Evolutionary conservation across 257 asterid species (phyloP), one percentile per base, ranked within the genome.

Genomic region (Capsicum chinense): DNA sequence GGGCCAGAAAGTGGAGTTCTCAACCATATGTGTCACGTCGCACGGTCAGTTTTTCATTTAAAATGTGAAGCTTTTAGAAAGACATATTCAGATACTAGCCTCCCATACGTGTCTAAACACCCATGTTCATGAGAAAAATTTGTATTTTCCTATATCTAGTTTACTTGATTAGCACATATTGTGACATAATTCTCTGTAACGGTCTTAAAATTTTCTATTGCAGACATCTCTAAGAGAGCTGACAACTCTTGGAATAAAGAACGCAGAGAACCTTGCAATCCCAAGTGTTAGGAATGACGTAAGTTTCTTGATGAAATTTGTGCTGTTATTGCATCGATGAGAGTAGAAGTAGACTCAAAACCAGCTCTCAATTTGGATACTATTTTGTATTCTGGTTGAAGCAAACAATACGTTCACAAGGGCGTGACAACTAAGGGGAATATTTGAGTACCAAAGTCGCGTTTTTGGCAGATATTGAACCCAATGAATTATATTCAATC

Each of bases 21-120:
- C 99, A 95, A 86, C 97, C 98, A 50, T 94, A 94, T 44, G 92
- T 93, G 79, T 96, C 99, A n/a, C 91, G 99, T 54, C 98, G 98
- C 57, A 91, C 97, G 90, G 99, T 96, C 87, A 91, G 96, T 90
- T 83, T 83, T 88, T 86, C 62, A 64, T 68, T 64, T 69, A 85
- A 76, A 71, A 56, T 83, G 26, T 74, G 85, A 48, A 68, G 74
- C 82, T 89, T 85, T 60, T 11, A 10, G 64, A 39, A 73, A 52
- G 54, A 68, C 44, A 85, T 84, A 64, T 42, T 69, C 70, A 47
- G 82, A 39, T 81, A 64, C 74, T 78, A 47, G 63, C 85, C 76
- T 42, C 56, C 39, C 60, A 39, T 76, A 56, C 57, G 58, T 35
- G 60, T 39, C 44, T 39, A 39, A 39, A 39, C 44, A 39, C 44